These are phyloP conservation scores for Cymbopogon citratus DNA, from an alignment of 176 grass and related monocot species.

Conservation along the genomic window DNA sequence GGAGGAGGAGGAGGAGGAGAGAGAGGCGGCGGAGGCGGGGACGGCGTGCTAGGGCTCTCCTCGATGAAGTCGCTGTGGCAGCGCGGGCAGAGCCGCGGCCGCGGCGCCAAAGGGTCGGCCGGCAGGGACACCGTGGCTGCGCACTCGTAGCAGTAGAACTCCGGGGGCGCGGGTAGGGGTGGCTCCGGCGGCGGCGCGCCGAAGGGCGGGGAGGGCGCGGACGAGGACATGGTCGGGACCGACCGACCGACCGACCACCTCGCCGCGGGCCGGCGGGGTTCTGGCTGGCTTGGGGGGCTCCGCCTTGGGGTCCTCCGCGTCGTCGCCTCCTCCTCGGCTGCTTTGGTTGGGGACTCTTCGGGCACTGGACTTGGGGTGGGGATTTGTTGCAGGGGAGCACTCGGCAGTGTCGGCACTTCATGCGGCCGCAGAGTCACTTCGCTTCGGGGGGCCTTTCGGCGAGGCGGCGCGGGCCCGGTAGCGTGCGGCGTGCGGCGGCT, in stretches of 20 bases:
- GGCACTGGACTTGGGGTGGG: neutral
- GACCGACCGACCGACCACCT: too few relatives aligned
- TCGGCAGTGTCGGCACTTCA: neutral
- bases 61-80: slow-evolving; percentile 56
- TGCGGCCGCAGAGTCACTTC: neutral
- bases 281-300: slow-evolving; percentile 15
- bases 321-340: neutral
- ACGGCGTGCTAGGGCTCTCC: slow-evolving; percentile 16
- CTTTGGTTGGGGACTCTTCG: too few relatives aligned
- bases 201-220: slow-evolving; percentile 16
- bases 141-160: slow-evolving; percentile 59
- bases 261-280: neutral
- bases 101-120: neutral
- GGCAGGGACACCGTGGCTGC: slow-evolving; percentile 30
- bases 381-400: neutral
- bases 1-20: slow-evolving; percentile 30
- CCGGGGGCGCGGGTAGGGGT: neutral
- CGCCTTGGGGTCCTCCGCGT: slow-evolving; percentile 20
- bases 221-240: slow-evolving; percentile 40
- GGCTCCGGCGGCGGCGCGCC: neutral
- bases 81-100: slow-evolving; percentile 41
- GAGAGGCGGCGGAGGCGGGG: too few relatives aligned
- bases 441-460: neutral
- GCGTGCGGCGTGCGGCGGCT: neutral
- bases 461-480: neutral